Base-by-base conservation (phyloP, 2,329 filamentous ascomycete genomes). In the Pseudogymnoascus sp. region DNA sequence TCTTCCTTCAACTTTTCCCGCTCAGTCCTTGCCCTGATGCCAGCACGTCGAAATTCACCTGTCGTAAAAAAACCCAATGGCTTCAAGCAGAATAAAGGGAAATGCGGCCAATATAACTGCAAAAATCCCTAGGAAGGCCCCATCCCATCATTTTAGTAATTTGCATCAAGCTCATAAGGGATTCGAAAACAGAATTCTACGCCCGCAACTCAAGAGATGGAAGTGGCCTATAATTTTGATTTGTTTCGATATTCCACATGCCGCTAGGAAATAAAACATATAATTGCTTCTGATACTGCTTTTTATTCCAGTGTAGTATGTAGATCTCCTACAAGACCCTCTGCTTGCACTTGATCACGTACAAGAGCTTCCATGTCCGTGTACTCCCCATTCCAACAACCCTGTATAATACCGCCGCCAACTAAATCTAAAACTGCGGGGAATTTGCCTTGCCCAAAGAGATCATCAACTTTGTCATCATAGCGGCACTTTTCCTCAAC, bases 361-460 rank as follows among this genome's bases (percentile, higher is more conserved):
- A 38, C 12, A 38, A 38, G 35, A 10, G 14, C 14, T 38, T 38
- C 14, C 35, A 14, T 5, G 14, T 38, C 35, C 35, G 38, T 60
- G 60, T 62, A 65, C 12, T 63, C 11, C 23, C 62, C 31, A 14
- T 25, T 62, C 65, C 53, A 66, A 50, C 65, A 66, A 25, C 63
- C 40, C 28, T 42, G 25, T 12, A 65, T 66, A n/a, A 66, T 59
- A n/a, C 28, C 47, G 18, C 65, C 63, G 28, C 53, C 61, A 23
- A 42, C 33, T 42, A 66, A 14, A 18, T 18, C 56, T 31, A 50
- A 16, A 14, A 65, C 61, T 47, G 38, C 12, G 56, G 63, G 65
- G 42, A 59, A 66, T 61, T 31, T 50, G 4, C 63, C 14, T 31
- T 37, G 23, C 4, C 23, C 42, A 18, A 66, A 66, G 37, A 44